These are phyloP conservation scores for Paragyromitra xinjiangensis DNA, from an alignment of 495 filamentous ascomycete species.

Conservation along the genomic window DNA sequence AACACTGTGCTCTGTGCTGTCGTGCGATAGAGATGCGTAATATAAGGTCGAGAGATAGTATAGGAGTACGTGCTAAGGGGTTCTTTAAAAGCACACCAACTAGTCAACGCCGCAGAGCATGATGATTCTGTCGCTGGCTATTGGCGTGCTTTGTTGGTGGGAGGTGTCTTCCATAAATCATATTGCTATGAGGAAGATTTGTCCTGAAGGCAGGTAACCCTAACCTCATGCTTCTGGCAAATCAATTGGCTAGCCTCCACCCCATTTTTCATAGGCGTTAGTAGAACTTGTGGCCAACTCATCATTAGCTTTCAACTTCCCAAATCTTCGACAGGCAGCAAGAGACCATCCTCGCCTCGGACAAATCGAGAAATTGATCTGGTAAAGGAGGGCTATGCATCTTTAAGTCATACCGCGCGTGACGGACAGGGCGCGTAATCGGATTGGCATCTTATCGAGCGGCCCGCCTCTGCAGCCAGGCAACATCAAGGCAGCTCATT, in stretches of 20 bases:
- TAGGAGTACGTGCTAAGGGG: neutral
- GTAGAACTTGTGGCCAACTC: conserved; percentile 1
- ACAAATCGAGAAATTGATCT: conserved; percentile 5
- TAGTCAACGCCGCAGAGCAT: neutral
- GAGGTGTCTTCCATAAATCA: neutral
- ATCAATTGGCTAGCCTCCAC: no score
- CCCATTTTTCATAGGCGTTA: neutral
- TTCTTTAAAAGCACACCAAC: neutral
- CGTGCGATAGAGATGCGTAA: neutral
- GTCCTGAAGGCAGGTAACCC: no score
- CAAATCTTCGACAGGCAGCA: neutral
- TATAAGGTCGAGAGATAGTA: neutral
- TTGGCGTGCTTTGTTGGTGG: neutral
- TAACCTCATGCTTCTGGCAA: no score
- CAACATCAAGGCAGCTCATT: neutral
- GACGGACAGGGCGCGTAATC: neutral
- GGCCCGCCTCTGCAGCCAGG: conserved; percentile 9
- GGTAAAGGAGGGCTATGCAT: neutral
- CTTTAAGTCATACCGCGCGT: neutral
- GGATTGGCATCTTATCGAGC: neutral
- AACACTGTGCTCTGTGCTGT: neutral
- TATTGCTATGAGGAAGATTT: neutral
- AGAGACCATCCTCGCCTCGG: neutral
- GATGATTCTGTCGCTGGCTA: neutral
- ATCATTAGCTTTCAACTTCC: neutral